A percentile compares a stretch with the other conserved stretches of the same genome.
These are phyloP conservation scores for Hygrophoropsis aurantiaca DNA, from an alignment of 768 basidiomycete species.

Conservation along the genomic window DNA sequence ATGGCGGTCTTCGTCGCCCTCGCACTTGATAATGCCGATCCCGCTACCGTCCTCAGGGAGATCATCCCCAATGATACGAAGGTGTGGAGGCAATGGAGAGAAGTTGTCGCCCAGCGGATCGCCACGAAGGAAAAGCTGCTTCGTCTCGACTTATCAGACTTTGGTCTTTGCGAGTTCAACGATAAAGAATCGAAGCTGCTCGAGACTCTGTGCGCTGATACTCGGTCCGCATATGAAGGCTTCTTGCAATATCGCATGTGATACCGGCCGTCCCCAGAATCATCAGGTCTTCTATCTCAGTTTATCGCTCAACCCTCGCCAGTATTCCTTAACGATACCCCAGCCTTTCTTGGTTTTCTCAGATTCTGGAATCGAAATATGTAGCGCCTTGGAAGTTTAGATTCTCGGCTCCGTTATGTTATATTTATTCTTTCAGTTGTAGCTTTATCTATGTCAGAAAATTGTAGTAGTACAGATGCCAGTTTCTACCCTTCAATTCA, in stretches of 20 bases:
- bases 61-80: constrained; percentile 28
- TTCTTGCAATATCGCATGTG: neutral
- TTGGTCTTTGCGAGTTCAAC: neutral
- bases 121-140: constrained; percentile 7
- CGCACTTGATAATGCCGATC: constrained; percentile 13
- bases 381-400: too few species aligned
- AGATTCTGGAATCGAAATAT: too few species aligned
- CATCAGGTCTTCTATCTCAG: neutral
- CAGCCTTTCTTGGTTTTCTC: neutral
- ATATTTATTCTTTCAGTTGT: too few species aligned
- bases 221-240: neutral
- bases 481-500: too few species aligned
- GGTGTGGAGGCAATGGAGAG: constrained; percentile 27
- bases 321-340: neutral
- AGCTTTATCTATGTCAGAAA: too few species aligned
- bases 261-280: neutral
- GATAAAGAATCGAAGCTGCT: neutral
- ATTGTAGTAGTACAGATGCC: too few species aligned
- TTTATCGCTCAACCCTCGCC: too few species aligned
- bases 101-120: constrained; percentile 19
- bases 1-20: constrained; percentile 8
- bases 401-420: too few species aligned
- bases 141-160: too few species aligned
- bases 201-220: constrained; percentile 3
- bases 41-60: constrained; percentile 7